These are phyloP conservation scores for Ammopiptanthus mongolicus DNA, from an alignment of 306 rosid species.

Conservation along the genomic window DNA sequence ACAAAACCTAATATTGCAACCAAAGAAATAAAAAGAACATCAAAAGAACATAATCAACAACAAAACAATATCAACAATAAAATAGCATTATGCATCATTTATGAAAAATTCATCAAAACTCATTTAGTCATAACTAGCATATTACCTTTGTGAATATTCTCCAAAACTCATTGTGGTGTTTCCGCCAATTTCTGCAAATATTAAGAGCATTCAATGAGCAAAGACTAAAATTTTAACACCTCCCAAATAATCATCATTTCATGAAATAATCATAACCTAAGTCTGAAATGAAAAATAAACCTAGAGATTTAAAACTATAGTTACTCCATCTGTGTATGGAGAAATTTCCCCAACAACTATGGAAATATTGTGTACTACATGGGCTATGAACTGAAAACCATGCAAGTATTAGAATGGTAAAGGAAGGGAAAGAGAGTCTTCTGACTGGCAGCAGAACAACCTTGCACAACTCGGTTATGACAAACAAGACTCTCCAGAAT, in stretches of 20 bases:
- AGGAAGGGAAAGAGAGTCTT: neutral
- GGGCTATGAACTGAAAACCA: neutral
- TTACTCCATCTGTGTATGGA: neutral
- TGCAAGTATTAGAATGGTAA: neutral
- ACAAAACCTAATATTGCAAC: no score
- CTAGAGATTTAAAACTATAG: neutral
- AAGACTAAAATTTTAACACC: neutral
- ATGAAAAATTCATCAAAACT: no score
- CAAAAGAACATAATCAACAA: no score
- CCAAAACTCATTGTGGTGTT: slow-evolving; percentile 48
- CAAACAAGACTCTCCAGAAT: slow-evolving; percentile 1
- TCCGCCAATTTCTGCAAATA: slow-evolving; percentile 57
- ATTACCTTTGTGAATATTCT: slow-evolving; percentile 4
- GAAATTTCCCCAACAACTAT: neutral
- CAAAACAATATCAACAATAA: no score
- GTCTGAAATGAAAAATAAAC: neutral
- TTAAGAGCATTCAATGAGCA: slow-evolving; percentile 19
- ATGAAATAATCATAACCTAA: neutral
- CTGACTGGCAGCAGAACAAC: neutral
- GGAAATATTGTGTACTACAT: neutral
- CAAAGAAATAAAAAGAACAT: no score
- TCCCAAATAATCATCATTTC: neutral
- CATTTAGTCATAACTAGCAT: no score
- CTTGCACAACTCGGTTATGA: neutral
- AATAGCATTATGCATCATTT: no score